phyloP scores from a whole-genome alignment of 2,329 filamentous ascomycete genomes.

The Fusarium virguliforme region DNA sequence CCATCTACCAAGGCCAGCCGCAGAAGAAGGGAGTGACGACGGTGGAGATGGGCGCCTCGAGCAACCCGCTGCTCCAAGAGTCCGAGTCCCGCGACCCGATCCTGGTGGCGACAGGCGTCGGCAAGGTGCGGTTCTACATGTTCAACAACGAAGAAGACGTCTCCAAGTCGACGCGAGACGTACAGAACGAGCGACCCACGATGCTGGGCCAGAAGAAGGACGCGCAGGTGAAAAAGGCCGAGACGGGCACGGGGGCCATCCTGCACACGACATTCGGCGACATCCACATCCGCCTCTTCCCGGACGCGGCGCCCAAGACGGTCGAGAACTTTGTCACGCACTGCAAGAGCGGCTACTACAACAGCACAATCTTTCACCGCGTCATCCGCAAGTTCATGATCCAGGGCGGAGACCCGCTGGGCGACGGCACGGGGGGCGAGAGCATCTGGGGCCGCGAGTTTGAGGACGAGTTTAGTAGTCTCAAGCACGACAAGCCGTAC shows the following conservation, averaged over 20 bases:
- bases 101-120: slow-evolving; percentile 85
- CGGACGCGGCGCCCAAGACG: slow-evolving; percentile 91
- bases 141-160: slow-evolving; percentile 93
- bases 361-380: slow-evolving; percentile 96
- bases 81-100: slow-evolving; percentile 93
- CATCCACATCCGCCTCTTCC: slow-evolving; percentile 93
- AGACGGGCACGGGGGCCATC: slow-evolving; percentile 84
- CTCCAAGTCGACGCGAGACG: slow-evolving; percentile 86
- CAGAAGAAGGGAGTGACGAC: slow-evolving; percentile 95
- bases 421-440: slow-evolving; percentile 89
- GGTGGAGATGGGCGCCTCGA: slow-evolving; percentile 96
- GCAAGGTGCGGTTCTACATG: slow-evolving; percentile 96
- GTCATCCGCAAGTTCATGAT: slow-evolving; percentile 99
- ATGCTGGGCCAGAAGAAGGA: slow-evolving; percentile 73
- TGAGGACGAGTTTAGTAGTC: slow-evolving; percentile 90
- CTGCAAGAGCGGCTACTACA: slow-evolving; percentile 92
- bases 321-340: slow-evolving; percentile 99
- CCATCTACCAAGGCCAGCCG: slow-evolving; percentile 94
- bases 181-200: slow-evolving; percentile 94
- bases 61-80: slow-evolving; percentile 93
- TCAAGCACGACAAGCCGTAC: slow-evolving; percentile 96
- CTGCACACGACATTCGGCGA: slow-evolving; percentile 96
- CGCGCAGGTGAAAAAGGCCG: slow-evolving; percentile 70
- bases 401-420: slow-evolving; percentile 94
- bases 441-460: slow-evolving; percentile 97